Base-by-base conservation (phyloP, 2,329 filamentous ascomycete genomes). In the Cladosporium sp. region DNA sequence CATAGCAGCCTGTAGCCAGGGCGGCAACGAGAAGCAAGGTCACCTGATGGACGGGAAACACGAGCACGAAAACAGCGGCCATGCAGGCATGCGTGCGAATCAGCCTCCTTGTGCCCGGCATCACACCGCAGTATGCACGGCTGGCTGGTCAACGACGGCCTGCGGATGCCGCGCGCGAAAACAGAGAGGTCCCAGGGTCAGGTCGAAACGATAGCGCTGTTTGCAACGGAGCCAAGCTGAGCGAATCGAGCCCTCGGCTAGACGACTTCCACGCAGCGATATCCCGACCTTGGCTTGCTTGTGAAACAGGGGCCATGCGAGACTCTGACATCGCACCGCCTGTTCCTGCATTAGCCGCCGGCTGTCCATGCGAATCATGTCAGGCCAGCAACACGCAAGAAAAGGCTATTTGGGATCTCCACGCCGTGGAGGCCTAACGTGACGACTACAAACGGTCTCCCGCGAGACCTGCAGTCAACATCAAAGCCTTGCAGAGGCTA, bases 311-410 rank as follows among this genome's bases (percentile, higher is more conserved):
- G 60, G 50, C 49, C 61, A 40, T 56, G 61, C 61, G 35, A 14
- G 23, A 26, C 26, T 55, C 35, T 56, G 52, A 55, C 52, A 33
- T 29, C 52, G 29, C n/a, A 21, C 52, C 35, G 18, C 18, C n/a
- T 33, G 60, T 63, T 29, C 61, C 61, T 63, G 50, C 61, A 55
- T 63, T 63, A 63, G 50, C 61, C 61, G 61, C 61, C 37, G 50
- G 10, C 7, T 21, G 14, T 5, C 21, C 8, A 10, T 18, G 31
- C 59, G 44, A 52, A 40, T 52, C 28, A n/a, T 21, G 11, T 21
- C 33, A 28, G 18, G 29, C 23, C n/a, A 28, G 23, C n/a, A 29
- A 37, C 3, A 33, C 29, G 28, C 26, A 18, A 29, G 18, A 5
- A 23, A 33, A 5, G 52, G 4, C 26, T 21, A 31, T 33, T 5